Evolutionary conservation across 306 rosid genomes (phyloP), one percentile per base, ranked within the genome.

Genomic region (Gynostemma pentaphyllum): DNA sequence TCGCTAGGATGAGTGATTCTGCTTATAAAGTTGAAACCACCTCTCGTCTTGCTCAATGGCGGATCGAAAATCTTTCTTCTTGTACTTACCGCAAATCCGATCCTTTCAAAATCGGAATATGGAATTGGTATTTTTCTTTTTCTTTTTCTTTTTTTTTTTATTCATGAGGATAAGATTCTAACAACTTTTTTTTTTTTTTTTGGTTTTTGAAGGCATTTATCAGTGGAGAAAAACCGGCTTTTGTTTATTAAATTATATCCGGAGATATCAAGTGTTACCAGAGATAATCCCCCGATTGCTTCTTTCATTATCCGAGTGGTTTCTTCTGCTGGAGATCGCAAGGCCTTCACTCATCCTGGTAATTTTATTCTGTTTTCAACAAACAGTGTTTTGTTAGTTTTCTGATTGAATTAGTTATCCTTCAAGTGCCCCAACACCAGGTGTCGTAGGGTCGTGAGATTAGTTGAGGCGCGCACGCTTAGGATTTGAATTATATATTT

Each of bases 81-180:
- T 94, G 97, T 74, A 81, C 94, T 10, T 94, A 82, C 77, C 83
- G 99, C n/a, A 94, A 94, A 74, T 94, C 99, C 51, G 99, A 94
- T 78, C 94, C 99, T 52, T 94, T 94, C 94, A 94, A 74, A 74
- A 80, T 94, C 61, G 99, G 99, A 44, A 88, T 76, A 63, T 94
- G 99, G 99, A 94, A 94, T 22, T 94, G 99, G 97, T 94, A 62
- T 62, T 4, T 34, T 41, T 48, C 53, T 45, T 28, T 29, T 49
- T 14, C 16, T 53, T 32, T 54, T 30, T 53, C 14, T 66, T 6
- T 26, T 21, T 21, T 15, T 60, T 48, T 51, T 32, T 26, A 7
- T 30, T n/a, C n/a, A n/a, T 23, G 32, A 29, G 62, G 26, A 32
- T 55, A 55, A 29, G 62, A 23, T 37, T 14, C 30, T 5, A 37